Evolutionary conservation across 441 rosid species (phyloP), one percentile per base, ranked within the genome.

Genomic region (Mallotus repandus): DNA sequence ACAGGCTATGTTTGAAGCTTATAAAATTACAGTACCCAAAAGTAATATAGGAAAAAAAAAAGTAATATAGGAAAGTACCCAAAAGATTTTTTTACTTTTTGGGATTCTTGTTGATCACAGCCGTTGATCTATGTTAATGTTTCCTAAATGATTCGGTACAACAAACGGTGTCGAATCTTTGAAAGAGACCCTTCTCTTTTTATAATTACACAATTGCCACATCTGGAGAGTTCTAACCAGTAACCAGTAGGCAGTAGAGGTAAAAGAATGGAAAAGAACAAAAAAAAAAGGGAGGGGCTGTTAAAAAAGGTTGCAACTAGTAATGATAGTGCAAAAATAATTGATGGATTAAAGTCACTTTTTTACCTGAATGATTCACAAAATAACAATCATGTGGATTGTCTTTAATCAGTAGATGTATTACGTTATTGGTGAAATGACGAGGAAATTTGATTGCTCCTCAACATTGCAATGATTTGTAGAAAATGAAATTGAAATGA

Each of bases 1-100:
- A 50, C 68, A 71, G 55, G 55, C 68, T 65, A 38, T 46, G 54
- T 57, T 16, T 43, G 45, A 56, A 18, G 56, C 48, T 5, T 25
- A 55, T 54, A 50, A 25, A 41, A 32, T 45, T 16, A 43, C 19
- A 41, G 25, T 38, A 6, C 21, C 7, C 11, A 48, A 52, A 53
- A 43, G 29, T 54, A 63, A 22, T 35, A 54, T 43, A 16, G 7
- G 9, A n/a, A n/a, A n/a, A n/a, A n/a, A n/a, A 48, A 52, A 53
- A 43, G 29, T 54, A 63, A 22, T 35, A 54, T 43, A 18, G 7
- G 9, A 25, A 25, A 25, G 29, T 25, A 25, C 2, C 3, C 32
- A 48, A 54, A 45, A 4, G 43, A 13, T 58, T 29, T 4, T 25
- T 45, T 7, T 9, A 21, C 18, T 10, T 14, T 7, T 2, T 19